These are phyloP conservation scores for Exutisphaerella laricina DNA, from an alignment of 2,329 filamentous ascomycete genomes.

Conservation along the genomic window DNA sequence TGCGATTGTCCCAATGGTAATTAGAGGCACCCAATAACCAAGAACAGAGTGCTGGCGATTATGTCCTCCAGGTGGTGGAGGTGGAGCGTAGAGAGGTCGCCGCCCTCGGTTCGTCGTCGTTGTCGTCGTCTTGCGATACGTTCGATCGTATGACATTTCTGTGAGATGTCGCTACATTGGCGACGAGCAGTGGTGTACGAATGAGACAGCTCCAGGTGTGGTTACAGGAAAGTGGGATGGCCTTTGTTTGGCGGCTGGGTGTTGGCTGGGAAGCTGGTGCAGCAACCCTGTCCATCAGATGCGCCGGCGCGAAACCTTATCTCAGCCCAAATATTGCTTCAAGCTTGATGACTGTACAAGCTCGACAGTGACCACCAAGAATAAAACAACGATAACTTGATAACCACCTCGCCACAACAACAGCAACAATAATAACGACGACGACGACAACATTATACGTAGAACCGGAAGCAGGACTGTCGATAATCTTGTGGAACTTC, in stretches of 20 bases:
- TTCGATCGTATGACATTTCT: conserved; percentile 51
- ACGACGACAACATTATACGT: too few relatives aligned
- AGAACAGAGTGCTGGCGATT: conserved; percentile 54
- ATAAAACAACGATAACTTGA: background rate
- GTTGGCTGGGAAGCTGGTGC: conserved; percentile 1
- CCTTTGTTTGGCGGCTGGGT: background rate
- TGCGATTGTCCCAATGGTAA: conserved; percentile 79
- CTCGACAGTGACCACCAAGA: too few relatives aligned
- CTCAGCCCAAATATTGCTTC: background rate
- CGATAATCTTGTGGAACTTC: too few relatives aligned
- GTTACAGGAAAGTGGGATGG: background rate
- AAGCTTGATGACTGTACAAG: too few relatives aligned
- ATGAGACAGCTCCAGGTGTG: too few relatives aligned
- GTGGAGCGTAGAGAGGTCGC: conserved; percentile 39
- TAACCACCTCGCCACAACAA: background rate
- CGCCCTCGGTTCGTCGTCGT: conserved; percentile 49
- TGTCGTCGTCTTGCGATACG: conserved; percentile 31
- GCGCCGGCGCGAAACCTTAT: conserved; percentile 1
- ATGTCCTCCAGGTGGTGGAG: conserved; percentile 32
- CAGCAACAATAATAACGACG: too few relatives aligned
- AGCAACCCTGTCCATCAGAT: conserved; percentile 1
- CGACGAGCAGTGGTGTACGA: background rate
- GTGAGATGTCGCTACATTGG: conserved; percentile 8
- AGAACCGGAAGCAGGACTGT: too few relatives aligned
- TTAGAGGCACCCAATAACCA: conserved; percentile 84